phyloP scores from a whole-genome alignment of 2,329 filamentous ascomycete genomes.

The Pseudogymnoascus pannorum region DNA sequence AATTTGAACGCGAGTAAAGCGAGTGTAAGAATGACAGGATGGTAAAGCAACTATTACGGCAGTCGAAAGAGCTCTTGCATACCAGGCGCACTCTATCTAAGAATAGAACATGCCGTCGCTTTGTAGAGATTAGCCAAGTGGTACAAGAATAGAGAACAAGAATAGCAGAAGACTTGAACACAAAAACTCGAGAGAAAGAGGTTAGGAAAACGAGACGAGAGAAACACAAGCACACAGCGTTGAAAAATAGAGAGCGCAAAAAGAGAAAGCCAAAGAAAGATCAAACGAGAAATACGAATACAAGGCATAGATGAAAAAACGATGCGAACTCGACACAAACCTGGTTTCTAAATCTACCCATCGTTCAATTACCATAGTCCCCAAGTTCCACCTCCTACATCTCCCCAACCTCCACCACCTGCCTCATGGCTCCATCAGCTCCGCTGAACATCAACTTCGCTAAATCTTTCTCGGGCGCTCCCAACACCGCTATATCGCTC shows the following conservation, averaged over 20 bases:
- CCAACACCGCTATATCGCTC: not conserved
- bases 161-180: too few species aligned
- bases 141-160: too few species aligned
- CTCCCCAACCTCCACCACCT: not conserved
- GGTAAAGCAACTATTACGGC: not conserved
- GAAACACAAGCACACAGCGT: not conserved
- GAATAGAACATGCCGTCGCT: too few species aligned
- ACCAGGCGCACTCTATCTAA: too few species aligned
- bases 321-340: not conserved
- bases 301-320: not conserved
- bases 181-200: too few species aligned
- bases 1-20: not conserved
- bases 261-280: not conserved
- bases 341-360: not conserved
- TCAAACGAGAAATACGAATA: not conserved
- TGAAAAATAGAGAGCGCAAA: not conserved
- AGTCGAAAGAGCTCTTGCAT: too few species aligned
- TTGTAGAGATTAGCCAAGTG: too few species aligned
- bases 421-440: not conserved
- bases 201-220: too few species aligned
- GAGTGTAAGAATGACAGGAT: not conserved
- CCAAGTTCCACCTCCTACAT: not conserved
- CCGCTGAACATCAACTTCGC: not conserved
- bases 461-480: not conserved
- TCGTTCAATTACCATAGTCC: not conserved